phyloP scores from a whole-genome alignment of 495 filamentous ascomycete species.

The Penicillium soppii region DNA sequence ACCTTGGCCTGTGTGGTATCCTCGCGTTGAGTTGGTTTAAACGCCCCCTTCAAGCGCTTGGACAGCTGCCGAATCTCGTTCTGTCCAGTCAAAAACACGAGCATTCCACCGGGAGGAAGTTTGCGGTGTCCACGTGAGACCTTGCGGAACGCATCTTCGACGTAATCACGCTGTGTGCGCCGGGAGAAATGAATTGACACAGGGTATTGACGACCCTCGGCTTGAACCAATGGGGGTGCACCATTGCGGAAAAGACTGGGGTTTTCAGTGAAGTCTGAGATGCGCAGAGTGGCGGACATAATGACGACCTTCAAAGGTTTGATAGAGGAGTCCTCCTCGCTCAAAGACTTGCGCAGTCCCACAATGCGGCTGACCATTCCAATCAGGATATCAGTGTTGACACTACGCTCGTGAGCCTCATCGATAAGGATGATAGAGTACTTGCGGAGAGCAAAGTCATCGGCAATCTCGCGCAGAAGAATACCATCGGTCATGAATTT shows the following conservation, averaged over 20 bases:
- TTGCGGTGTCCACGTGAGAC: constrained; percentile 86
- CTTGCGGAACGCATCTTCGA: constrained; percentile 85
- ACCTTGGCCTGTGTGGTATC: constrained; percentile 60
- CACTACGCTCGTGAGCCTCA: constrained; percentile 95
- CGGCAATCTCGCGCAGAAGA: constrained; percentile 82
- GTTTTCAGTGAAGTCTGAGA: constrained; percentile 90
- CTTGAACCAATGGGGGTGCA: constrained; percentile 80
- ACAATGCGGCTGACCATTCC: constrained; percentile 94
- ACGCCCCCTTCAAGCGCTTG: constrained; percentile 72
- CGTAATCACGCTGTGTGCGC: constrained; percentile 80
- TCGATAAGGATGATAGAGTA: constrained; percentile 95
- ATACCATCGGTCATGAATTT: constrained; percentile 99
- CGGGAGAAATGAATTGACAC: constrained; percentile 89
- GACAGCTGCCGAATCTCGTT: constrained; percentile 81
- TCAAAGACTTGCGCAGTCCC: constrained; percentile 67
- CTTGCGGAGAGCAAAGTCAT: constrained; percentile 87
- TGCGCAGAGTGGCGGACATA: constrained; percentile 93
- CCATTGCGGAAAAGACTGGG: constrained; percentile 68
- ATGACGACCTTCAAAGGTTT: constrained; percentile 90
- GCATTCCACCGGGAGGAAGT: constrained; percentile 85
- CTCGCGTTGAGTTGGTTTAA: constrained; percentile 57
- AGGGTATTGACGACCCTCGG: constrained; percentile 89
- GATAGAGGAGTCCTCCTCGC: constrained; percentile 57
- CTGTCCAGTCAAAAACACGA: constrained; percentile 95
- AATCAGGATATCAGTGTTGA: constrained; percentile 96